A percentile compares a stretch with the other conserved stretches of the same genome.
Evolutionary conservation across 73 alveolate species (phyloP).

Genomic region (Paramecium pentaurelia): DNA sequence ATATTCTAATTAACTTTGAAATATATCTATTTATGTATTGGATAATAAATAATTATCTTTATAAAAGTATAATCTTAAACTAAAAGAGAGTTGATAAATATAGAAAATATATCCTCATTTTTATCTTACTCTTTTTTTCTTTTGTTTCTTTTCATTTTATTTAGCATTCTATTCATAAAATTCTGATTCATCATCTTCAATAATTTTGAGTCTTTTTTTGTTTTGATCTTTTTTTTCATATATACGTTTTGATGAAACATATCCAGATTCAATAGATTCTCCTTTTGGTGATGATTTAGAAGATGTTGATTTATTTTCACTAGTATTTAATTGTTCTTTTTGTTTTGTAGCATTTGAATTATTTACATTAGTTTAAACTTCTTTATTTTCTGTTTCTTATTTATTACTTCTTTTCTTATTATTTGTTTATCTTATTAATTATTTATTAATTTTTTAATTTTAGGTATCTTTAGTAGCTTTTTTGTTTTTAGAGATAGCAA

Average conservation of each 20-base stretch:
- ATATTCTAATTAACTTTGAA: no score
- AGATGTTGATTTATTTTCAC: background rate
- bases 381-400: background rate
- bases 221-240: background rate
- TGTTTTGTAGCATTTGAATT: background rate
- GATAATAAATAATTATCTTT: no score
- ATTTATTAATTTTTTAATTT: background rate
- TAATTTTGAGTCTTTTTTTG: background rate
- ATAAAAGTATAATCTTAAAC: background rate
- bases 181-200: background rate
- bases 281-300: background rate
- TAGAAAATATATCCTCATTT: background rate
- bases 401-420: background rate
- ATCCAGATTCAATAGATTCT: background rate
- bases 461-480: background rate
- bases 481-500: background rate
- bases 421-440: background rate
- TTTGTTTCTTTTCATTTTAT: background rate
- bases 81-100: background rate
- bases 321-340: background rate
- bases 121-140: background rate
- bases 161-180: background rate
- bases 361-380: background rate
- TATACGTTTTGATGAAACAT: background rate
- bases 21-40: no score